Conservation (phyloP, 352 stramenopile genomes). For the Globisporangium nagaii region DNA sequence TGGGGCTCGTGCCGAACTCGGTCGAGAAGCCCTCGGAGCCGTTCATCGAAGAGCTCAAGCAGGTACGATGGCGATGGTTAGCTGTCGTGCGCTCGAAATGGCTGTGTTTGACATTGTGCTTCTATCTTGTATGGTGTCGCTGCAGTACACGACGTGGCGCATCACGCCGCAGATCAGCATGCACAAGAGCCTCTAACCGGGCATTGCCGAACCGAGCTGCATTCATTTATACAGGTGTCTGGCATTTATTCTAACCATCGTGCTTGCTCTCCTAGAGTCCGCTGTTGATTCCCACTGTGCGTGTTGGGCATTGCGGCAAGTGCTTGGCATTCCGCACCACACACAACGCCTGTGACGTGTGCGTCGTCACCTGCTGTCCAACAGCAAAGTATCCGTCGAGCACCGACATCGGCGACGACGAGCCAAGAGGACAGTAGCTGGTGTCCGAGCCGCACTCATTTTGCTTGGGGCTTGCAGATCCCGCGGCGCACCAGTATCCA, state of each 20-base stretch:
- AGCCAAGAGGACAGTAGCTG: conserved; percentile 52
- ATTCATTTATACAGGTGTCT: conserved; percentile 5
- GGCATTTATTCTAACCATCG: too few relatives aligned
- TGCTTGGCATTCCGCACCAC: conserved; percentile 32
- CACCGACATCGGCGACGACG: conserved; percentile 22
- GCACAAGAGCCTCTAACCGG: conserved; percentile 83
- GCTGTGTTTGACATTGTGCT: background rate
- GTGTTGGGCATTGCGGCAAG: conserved; percentile 48
- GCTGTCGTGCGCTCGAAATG: background rate
- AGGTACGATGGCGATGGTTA: conserved; percentile 21
- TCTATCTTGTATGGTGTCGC: background rate
- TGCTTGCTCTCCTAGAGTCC: conserved; percentile 17
- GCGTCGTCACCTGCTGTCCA: conserved; percentile 27
- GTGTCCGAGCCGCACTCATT: conserved; percentile 40
- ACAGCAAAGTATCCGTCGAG: conserved; percentile 33
- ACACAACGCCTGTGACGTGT: conserved; percentile 38
- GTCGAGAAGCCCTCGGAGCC: conserved; percentile 43
- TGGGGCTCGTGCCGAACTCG: conserved; percentile 41
- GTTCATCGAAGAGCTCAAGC: conserved; percentile 71
- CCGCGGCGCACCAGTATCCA: conserved; percentile 49
- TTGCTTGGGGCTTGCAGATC: conserved; percentile 39
- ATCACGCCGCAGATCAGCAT: conserved; percentile 53
- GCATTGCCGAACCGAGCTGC: background rate
- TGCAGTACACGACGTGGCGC: conserved; percentile 74
- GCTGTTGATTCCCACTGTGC: conserved; percentile 36